These are phyloP conservation scores for Metroxylon sagu DNA, from an alignment of 176 grass and related monocot species.

Conservation along the genomic window DNA sequence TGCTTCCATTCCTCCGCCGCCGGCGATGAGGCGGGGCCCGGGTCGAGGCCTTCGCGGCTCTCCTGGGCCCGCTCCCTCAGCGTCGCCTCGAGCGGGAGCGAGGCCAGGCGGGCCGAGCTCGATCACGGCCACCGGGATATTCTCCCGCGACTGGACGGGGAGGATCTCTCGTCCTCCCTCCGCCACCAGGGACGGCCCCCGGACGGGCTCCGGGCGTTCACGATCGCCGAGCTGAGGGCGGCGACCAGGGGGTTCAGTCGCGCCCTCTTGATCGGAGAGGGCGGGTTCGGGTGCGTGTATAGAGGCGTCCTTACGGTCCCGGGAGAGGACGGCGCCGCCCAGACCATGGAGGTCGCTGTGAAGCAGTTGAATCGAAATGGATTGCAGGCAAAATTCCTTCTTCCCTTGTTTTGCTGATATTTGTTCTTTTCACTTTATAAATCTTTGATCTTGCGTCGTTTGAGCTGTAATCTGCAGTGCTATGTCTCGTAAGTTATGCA, in stretches of 20 bases:
- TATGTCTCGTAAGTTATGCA: too few species aligned
- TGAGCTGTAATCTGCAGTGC: too few species aligned
- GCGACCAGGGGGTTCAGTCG: conserved; percentile 15
- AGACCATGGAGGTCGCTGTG: conserved; percentile 8
- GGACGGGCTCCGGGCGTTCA: conserved; percentile 7
- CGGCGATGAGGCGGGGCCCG: not conserved
- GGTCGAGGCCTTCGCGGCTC: conserved; percentile 8
- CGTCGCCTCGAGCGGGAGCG: not conserved
- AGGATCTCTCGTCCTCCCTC: too few species aligned
- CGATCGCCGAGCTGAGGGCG: conserved; percentile 9
- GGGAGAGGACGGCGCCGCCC: not conserved
- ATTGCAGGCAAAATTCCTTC: conserved; percentile 4
- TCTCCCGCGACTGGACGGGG: not conserved
- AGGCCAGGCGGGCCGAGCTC: not conserved
- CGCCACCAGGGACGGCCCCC: not conserved
- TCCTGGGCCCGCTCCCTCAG: conserved; percentile 18
- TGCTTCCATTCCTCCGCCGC: conserved; percentile 9
- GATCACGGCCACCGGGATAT: not conserved
- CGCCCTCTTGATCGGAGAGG: conserved; percentile 12
- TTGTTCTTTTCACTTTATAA: too few species aligned
- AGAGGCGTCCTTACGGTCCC: conserved; percentile 1
- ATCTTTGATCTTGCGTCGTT: too few species aligned
- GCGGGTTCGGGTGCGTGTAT: conserved; percentile 16
- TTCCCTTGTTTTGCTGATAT: not conserved
- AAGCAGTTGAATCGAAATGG: conserved; percentile 18